A percentile compares a stretch with the other conserved stretches of the same genome.
phyloP scores from a whole-genome alignment of 352 stramenopile species.

The Phytophthora pseudosyringae region DNA sequence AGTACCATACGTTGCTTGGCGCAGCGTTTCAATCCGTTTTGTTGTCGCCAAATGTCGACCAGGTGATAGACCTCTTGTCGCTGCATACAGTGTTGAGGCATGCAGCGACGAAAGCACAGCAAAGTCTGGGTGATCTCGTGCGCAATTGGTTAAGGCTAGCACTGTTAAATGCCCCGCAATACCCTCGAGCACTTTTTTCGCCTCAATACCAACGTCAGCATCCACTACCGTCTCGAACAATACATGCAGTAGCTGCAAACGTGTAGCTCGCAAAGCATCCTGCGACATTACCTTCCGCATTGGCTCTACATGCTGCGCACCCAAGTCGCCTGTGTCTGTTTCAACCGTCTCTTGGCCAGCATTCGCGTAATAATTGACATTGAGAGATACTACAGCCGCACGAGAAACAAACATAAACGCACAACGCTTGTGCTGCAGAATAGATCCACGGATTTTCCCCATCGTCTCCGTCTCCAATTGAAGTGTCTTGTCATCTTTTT shows the following conservation, averaged over 20 bases:
- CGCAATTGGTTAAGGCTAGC: constrained; percentile 52
- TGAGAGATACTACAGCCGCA: constrained; percentile 59
- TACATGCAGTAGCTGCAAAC: constrained; percentile 61
- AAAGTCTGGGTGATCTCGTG: constrained; percentile 67
- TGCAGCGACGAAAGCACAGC: constrained; percentile 73
- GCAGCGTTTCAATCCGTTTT: constrained; percentile 81
- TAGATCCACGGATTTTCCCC: constrained; percentile 62
- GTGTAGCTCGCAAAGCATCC: constrained; percentile 55
- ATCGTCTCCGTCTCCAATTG: constrained; percentile 75
- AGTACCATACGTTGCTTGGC: constrained; percentile 76
- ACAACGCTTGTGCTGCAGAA: constrained; percentile 77
- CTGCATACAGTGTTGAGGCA: constrained; percentile 75
- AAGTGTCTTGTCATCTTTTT: constrained; percentile 89
- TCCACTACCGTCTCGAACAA: constrained; percentile 83
- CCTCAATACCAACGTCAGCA: constrained; percentile 70
- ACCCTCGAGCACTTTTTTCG: constrained; percentile 57
- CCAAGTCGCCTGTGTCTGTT: constrained; percentile 10
- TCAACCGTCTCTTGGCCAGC: constrained; percentile 26
- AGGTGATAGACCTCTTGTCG: constrained; percentile 79
- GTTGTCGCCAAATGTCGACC: constrained; percentile 79
- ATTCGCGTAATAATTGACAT: constrained; percentile 45
- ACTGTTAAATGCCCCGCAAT: constrained; percentile 68
- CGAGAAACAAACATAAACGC: constrained; percentile 79
- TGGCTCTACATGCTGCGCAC: constrained; percentile 32
- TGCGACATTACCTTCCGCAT: constrained; percentile 57